Base-by-base conservation (phyloP, 139 green algal species). In the Microglena sp. region DNA sequence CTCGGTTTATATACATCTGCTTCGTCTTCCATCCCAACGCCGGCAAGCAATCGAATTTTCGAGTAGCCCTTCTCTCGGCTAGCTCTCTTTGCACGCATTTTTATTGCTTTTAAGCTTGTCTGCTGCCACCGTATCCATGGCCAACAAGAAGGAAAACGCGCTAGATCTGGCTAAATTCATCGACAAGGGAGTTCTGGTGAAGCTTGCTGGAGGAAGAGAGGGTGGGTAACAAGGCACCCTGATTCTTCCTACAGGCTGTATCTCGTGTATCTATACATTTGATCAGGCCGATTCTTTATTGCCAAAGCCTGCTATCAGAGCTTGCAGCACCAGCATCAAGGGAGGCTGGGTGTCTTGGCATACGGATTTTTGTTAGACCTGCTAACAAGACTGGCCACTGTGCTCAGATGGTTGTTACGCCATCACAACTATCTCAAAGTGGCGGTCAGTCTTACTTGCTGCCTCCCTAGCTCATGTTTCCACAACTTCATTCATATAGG, bases 101-200 rank as follows among this genome's bases (percentile, higher is more conserved):
- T 18, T 15, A 53, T 53, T 15, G n/a, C n/a, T n/a, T n/a, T n/a
- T n/a, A n/a, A n/a, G n/a, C 31, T 30, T 29, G 6, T n/a, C 40
- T 11, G 40, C 11, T 50, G 11, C 40, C 58, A 46, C 22, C 0
- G 26, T 67, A 8, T 33, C 8, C 34, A 89, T 87, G 82, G 75
- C 77, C 3, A 55, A 53, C 15, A 92, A 78, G 53, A 97, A 97
- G 68, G 92, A 99, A 55, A 94, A 78, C 8, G 93, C 93, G 0
- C 60, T 98, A 1, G 94, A 98, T 67, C 69, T 99, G 15, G 83
- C 82, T 0, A 94, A 93, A 62, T 93, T 94, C n/a, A 80, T 99
- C 11, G 93, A 99, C 70, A 96, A 97, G 66, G 86, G 81, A 26
- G 85, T 99, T 1, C 77, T 83, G 2, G 90, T 99, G 0, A 98